Evolutionary conservation across 495 filamentous ascomycete genomes (phyloP).

Genomic region (Neurospora discreta): DNA sequence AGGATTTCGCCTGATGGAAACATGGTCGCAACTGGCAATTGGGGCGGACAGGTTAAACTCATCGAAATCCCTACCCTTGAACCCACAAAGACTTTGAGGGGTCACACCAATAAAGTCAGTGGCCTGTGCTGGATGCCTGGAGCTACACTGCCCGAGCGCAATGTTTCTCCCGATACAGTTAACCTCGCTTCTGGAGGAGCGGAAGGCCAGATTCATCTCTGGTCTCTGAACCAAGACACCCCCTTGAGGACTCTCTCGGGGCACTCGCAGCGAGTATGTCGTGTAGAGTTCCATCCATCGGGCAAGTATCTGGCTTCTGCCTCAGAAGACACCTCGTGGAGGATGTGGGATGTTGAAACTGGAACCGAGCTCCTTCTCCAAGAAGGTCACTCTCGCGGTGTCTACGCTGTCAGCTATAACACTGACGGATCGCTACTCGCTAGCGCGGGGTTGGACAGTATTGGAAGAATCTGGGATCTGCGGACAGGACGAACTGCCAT

Average conservation of each 20-base stretch:
- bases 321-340: constrained; percentile 93
- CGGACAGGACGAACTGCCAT: constrained; percentile 88
- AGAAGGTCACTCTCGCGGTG: constrained; percentile 89
- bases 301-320: constrained; percentile 85
- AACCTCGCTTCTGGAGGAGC: constrained; percentile 89
- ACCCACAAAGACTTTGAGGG: constrained; percentile 59
- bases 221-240: constrained; percentile 75
- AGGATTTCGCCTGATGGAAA: constrained; percentile 82
- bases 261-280: constrained; percentile 76
- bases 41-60: constrained; percentile 78
- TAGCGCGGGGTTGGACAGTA: constrained; percentile 83
- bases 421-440: constrained; percentile 83
- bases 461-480: constrained; percentile 94
- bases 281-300: constrained; percentile 90
- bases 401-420: constrained; percentile 82
- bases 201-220: constrained; percentile 81
- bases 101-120: constrained; percentile 78
- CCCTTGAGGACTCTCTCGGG: constrained; percentile 76
- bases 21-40: constrained; percentile 80
- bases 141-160: constrained; percentile 58
- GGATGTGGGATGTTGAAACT: constrained; percentile 87
- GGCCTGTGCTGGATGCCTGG: constrained; percentile 84
- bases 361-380: constrained; percentile 76
- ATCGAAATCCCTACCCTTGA: constrained; percentile 75
- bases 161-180: constrained; percentile 58